Evolutionary conservation across 192 early-diverging fungal species (phyloP).

Genomic region (Chytriomyces sp.): DNA sequence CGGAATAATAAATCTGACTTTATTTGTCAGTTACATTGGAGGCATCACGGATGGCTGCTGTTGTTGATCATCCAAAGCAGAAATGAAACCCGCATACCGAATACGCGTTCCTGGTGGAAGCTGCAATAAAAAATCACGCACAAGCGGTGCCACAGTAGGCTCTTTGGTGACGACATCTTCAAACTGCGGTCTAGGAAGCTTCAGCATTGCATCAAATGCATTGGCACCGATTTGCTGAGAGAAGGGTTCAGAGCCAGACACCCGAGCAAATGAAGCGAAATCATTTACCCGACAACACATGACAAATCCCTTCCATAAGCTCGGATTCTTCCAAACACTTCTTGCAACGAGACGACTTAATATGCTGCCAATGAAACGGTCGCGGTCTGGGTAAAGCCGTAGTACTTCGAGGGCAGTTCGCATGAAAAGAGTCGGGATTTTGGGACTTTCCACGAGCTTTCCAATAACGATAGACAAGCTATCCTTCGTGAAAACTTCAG

Average conservation of each 20-base stretch:
- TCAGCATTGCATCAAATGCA: conserved; percentile 34
- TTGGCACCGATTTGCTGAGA: conserved; percentile 23
- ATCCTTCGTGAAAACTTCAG: conserved; percentile 69
- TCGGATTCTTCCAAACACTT: conserved; percentile 66
- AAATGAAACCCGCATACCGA: conserved; percentile 13
- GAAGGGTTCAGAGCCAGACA: background rate
- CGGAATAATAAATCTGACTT: background rate
- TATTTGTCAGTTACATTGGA: background rate
- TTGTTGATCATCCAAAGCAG: conserved; percentile 18
- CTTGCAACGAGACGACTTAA: conserved; percentile 64
- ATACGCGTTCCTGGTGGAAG: conserved; percentile 26
- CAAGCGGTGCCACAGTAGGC: conserved; percentile 19
- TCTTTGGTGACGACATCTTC: conserved; percentile 34
- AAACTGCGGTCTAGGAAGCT: conserved; percentile 36
- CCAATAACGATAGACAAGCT: conserved; percentile 68
- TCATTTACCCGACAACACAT: conserved; percentile 56
- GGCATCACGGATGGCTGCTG: background rate
- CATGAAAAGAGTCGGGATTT: conserved; percentile 76
- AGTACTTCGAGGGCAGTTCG: conserved; percentile 71
- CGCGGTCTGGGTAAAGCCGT: conserved; percentile 61
- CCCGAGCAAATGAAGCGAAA: background rate
- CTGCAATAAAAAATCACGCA: conserved; percentile 32
- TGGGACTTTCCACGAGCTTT: conserved; percentile 62
- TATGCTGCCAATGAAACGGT: conserved; percentile 60
- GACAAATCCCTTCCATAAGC: conserved; percentile 79